Evolutionary conservation across 192 early-diverging fungal species (phyloP).

Genomic region (Coemansia sp.): DNA sequence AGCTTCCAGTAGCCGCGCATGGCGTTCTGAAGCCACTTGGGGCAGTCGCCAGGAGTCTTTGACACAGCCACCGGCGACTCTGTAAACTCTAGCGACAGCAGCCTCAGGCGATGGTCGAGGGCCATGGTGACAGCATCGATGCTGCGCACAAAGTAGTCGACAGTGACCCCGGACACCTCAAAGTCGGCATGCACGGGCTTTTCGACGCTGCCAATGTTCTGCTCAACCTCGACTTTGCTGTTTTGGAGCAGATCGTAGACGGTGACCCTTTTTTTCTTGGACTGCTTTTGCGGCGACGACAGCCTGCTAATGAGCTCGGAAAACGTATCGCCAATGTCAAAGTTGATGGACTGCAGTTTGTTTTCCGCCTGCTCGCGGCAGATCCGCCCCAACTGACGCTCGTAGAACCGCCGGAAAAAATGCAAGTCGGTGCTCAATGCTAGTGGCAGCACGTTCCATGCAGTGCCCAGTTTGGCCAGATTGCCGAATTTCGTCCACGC

Average conservation of each 20-base stretch:
- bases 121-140: conserved; percentile 49
- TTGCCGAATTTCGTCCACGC: conserved; percentile 14
- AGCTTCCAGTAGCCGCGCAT: conserved; percentile 53
- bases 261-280: conserved; percentile 26
- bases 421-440: conserved; percentile 35
- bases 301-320: conserved; percentile 32
- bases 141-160: conserved; percentile 41
- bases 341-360: conserved; percentile 45
- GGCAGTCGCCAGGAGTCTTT: conserved; percentile 15
- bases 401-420: conserved; percentile 35
- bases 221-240: conserved; percentile 38
- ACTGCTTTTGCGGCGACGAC: conserved; percentile 12
- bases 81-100: conserved; percentile 27
- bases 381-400: conserved; percentile 43
- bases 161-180: conserved; percentile 29
- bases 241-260: conserved; percentile 44
- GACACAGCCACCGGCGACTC: conserved; percentile 29
- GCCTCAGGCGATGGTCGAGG: conserved; percentile 37
- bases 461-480: conserved; percentile 29
- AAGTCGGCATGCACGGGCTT: conserved; percentile 12
- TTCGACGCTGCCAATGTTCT: conserved; percentile 12
- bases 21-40: conserved; percentile 47
- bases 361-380: conserved; percentile 50
- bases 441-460: conserved; percentile 47
- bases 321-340: conserved; percentile 48